Conservation (phyloP, 192 early-diverging fungal genomes). For the Backusella tarrabulga region DNA sequence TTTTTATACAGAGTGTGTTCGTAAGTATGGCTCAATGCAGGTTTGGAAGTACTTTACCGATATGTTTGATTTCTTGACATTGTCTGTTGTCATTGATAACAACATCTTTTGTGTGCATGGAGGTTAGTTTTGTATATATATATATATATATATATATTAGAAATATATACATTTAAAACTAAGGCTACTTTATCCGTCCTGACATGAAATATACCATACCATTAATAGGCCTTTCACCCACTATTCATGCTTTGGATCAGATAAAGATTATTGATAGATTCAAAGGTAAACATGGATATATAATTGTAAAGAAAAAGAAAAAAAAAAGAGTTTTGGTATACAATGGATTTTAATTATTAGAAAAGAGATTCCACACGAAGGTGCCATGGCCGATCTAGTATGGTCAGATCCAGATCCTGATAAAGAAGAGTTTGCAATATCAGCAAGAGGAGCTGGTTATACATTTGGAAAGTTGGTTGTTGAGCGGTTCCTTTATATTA, state of each 20-base stretch:
- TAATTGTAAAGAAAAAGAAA: not conserved
- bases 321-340: not conserved
- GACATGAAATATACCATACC: not conserved
- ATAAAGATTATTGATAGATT: constrained; percentile 85
- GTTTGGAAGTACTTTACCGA: constrained; percentile 96
- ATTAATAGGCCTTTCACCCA: constrained; percentile 68
- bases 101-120: constrained; percentile 95
- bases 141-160: too few species aligned
- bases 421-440: constrained; percentile 76
- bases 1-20: constrained; percentile 90
- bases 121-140: constrained; percentile 57
- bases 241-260: constrained; percentile 84
- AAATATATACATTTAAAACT: not conserved
- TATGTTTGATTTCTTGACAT: constrained; percentile 89
- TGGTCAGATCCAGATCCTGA: constrained; percentile 86
- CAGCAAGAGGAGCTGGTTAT: constrained; percentile 88
- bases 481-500: constrained; percentile 73
- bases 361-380: constrained; percentile 90
- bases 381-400: constrained; percentile 92
- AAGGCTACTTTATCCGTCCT: too few species aligned
- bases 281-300: constrained; percentile 48
- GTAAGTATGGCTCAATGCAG: constrained; percentile 78
- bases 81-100: constrained; percentile 87
- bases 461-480: constrained; percentile 82
- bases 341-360: constrained; percentile 6